Conservation (phyloP, 202 grass and related monocot genomes). For the Panicum hallii region DNA sequence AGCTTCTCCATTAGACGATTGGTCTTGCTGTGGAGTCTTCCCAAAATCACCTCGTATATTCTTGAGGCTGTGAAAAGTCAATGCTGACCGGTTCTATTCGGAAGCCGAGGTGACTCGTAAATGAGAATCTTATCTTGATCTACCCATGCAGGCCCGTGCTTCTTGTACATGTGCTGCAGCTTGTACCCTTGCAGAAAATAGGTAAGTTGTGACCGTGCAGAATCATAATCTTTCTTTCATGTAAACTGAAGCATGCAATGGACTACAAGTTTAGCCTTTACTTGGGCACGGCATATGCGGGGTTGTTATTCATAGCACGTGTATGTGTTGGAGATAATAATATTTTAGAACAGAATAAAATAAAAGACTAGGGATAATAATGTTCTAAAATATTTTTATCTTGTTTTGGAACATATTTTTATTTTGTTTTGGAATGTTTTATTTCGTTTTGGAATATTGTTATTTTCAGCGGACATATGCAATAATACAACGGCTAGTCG, state of each 20-base stretch:
- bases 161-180: conserved; percentile 6
- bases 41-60: background rate
- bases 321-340: too few relatives aligned
- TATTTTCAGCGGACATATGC: too few relatives aligned
- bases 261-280: background rate
- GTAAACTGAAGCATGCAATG: background rate
- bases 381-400: too few relatives aligned
- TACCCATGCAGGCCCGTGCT: background rate
- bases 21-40: background rate
- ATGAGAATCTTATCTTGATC: background rate
- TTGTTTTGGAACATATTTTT: too few relatives aligned
- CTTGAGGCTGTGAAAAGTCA: background rate
- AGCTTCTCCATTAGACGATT: background rate
- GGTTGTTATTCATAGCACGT: too few relatives aligned
- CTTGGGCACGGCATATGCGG: background rate
- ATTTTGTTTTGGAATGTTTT: too few relatives aligned
- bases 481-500: too few relatives aligned
- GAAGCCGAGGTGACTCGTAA: background rate
- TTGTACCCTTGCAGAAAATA: background rate
- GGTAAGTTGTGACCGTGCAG: background rate
- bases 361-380: too few relatives aligned
- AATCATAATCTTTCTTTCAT: background rate
- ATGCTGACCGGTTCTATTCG: background rate
- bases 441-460: too few relatives aligned
- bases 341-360: too few relatives aligned